A percentile compares a stretch with the other conserved stretches of the same genome.
These are phyloP conservation scores for Paramecium tetraurelia DNA, from an alignment of 73 alveolate species.

Conservation along the genomic window DNA sequence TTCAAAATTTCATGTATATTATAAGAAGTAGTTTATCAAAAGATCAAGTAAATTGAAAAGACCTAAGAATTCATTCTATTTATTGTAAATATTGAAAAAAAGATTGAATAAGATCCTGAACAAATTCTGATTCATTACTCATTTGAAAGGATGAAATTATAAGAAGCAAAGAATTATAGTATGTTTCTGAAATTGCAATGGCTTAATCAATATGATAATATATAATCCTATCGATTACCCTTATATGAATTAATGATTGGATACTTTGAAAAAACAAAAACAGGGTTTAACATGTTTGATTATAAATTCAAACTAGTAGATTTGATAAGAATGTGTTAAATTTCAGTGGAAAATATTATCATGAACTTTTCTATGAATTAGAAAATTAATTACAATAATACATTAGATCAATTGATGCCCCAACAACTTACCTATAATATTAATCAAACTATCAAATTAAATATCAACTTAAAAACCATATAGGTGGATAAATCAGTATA, in stretches of 20 bases:
- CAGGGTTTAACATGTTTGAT: background rate
- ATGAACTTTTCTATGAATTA: background rate
- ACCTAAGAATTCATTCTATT: background rate
- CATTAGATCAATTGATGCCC: slow-evolving; percentile 13
- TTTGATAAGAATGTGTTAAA: background rate
- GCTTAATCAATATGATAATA: background rate
- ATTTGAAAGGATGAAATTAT: background rate
- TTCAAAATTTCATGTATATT: background rate
- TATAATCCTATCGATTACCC: slow-evolving; percentile 1
- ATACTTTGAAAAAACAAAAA: background rate
- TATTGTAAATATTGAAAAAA: background rate
- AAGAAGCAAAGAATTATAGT: background rate
- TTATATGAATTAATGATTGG: slow-evolving; percentile 6
- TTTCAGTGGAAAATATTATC: background rate
- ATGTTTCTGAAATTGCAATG: background rate
- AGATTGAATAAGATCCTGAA: background rate
- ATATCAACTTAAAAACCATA: background rate
- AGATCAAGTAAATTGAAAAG: background rate
- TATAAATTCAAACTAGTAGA: background rate
- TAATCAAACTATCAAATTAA: background rate
- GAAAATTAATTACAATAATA: background rate
- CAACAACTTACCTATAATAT: background rate
- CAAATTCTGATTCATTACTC: background rate
- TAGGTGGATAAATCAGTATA: background rate
- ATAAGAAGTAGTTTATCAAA: background rate